Conservation (phyloP, 2,329 filamentous ascomycete species). For the Aspergillus proliferans region DNA sequence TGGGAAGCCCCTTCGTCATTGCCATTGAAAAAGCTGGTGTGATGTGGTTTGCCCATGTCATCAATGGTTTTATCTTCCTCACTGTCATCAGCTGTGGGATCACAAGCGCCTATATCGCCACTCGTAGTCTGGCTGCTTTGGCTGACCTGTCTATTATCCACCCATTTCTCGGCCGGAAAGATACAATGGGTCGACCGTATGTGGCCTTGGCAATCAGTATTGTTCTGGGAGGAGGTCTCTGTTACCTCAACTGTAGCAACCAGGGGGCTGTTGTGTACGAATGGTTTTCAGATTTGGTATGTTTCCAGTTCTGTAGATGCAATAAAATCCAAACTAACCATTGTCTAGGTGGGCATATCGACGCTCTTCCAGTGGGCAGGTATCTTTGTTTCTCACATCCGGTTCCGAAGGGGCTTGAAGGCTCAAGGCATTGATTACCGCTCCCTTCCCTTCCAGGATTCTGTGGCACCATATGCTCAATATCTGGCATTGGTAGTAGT, state of each 20-base stretch:
- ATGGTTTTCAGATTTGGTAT: slow-evolving; percentile 27
- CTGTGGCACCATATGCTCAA: slow-evolving; percentile 20
- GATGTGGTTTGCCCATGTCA: slow-evolving; percentile 22
- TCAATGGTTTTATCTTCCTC: slow-evolving; percentile 31
- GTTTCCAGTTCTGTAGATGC: background rate
- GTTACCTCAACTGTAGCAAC: slow-evolving; percentile 28
- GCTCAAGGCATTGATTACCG: slow-evolving; percentile 20
- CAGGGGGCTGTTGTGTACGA: slow-evolving; percentile 22
- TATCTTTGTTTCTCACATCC: slow-evolving; percentile 21
- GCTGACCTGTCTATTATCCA: slow-evolving; percentile 22
- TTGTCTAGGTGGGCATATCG: slow-evolving; percentile 21
- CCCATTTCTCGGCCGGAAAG: slow-evolving; percentile 17
- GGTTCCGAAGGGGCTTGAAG: slow-evolving; percentile 21
- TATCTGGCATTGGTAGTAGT: slow-evolving; percentile 20
- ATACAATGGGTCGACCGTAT: slow-evolving; percentile 22
- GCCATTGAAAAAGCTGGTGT: slow-evolving; percentile 23
- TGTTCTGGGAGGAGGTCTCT: slow-evolving; percentile 25
- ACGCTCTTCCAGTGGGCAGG: slow-evolving; percentile 25
- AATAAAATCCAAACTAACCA: background rate
- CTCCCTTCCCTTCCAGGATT: slow-evolving; percentile 19
- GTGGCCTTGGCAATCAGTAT: slow-evolving; percentile 23
- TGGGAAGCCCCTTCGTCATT: slow-evolving; percentile 28
- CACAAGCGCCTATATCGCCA: slow-evolving; percentile 29
- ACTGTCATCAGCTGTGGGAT: slow-evolving; percentile 30
- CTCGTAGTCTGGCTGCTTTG: slow-evolving; percentile 26